These are phyloP conservation scores for Cephaloascus fragrans DNA, from an alignment of 805 yeast genomes.

Conservation along the genomic window DNA sequence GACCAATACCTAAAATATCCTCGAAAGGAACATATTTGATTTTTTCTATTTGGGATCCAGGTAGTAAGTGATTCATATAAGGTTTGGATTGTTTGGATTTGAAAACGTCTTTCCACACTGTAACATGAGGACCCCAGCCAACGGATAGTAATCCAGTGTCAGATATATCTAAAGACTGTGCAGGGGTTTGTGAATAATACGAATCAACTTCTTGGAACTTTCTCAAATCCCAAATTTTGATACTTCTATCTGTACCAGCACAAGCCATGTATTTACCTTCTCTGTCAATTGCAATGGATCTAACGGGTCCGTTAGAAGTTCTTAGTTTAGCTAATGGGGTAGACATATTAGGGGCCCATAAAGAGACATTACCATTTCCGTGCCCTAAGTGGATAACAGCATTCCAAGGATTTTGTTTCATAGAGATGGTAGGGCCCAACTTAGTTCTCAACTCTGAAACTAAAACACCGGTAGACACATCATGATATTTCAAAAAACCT, in stretches of 20 bases:
- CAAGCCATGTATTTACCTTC: conserved; percentile 92
- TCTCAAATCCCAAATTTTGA: conserved; percentile 92
- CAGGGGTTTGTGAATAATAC: conserved; percentile 75
- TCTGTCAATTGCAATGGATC: conserved; percentile 79
- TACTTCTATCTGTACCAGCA: conserved; percentile 73
- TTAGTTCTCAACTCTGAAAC: conserved; percentile 81
- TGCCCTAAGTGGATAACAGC: conserved; percentile 94
- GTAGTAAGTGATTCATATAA: conserved; percentile 82
- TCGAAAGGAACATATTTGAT: conserved; percentile 85
- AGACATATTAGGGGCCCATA: conserved; percentile 89
- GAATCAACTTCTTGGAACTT: conserved; percentile 68
- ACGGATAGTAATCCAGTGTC: conserved; percentile 82
- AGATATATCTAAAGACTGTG: conserved; percentile 66
- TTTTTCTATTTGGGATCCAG: conserved; percentile 65
- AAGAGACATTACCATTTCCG: conserved; percentile 80
- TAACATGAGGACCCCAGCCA: conserved; percentile 95
- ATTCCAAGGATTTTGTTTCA: conserved; percentile 92
- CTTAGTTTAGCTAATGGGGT: conserved; percentile 79
- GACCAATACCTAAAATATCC: conserved; percentile 91
- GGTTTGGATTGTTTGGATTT: conserved; percentile 68
- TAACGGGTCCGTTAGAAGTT: conserved; percentile 78
- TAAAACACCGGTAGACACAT: conserved; percentile 83
- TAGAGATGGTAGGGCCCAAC: conserved; percentile 80
- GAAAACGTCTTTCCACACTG: conserved; percentile 85
- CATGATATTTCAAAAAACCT: conserved; percentile 86